These are phyloP conservation scores for Phytophthora sansomeana DNA, from an alignment of 352 stramenopile genomes.

Conservation along the genomic window DNA sequence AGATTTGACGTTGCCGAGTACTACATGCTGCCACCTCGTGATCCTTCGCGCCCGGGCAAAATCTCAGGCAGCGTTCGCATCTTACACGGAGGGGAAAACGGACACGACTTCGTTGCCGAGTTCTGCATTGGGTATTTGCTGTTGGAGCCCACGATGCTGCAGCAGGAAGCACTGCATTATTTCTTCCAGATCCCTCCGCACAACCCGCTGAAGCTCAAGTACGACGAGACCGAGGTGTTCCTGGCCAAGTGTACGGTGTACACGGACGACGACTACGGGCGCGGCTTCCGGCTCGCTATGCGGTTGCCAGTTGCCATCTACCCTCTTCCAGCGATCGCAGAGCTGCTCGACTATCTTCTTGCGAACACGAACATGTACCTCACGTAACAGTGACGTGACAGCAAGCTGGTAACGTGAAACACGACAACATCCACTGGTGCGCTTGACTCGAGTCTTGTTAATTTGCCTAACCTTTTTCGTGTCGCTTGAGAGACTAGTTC, in stretches of 20 bases:
- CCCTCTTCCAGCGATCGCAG: conserved; percentile 29
- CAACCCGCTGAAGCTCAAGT: conserved; percentile 40
- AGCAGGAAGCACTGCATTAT: conserved; percentile 39
- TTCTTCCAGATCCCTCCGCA: conserved; percentile 47
- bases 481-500: background rate
- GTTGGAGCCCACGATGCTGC: conserved; percentile 15
- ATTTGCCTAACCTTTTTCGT: background rate
- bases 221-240: conserved; percentile 20
- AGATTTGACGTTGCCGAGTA: conserved; percentile 17
- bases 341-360: conserved; percentile 41
- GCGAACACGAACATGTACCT: conserved; percentile 32
- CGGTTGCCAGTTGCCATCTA: conserved; percentile 29
- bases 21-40: conserved; percentile 37
- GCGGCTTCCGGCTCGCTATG: conserved; percentile 35
- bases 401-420: background rate
- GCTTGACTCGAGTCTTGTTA: background rate
- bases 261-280: conserved; percentile 21
- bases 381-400: background rate
- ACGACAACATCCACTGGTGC: background rate
- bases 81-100: conserved; percentile 3
- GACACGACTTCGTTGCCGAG: conserved; percentile 23
- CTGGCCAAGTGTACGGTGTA: conserved; percentile 28
- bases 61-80: conserved; percentile 38
- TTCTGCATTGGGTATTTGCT: conserved; percentile 40
- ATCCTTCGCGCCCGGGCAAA: background rate